Evolutionary conservation across 2,329 filamentous ascomycete species (phyloP).

Genomic region (Ascochyta clinopodiicola): DNA sequence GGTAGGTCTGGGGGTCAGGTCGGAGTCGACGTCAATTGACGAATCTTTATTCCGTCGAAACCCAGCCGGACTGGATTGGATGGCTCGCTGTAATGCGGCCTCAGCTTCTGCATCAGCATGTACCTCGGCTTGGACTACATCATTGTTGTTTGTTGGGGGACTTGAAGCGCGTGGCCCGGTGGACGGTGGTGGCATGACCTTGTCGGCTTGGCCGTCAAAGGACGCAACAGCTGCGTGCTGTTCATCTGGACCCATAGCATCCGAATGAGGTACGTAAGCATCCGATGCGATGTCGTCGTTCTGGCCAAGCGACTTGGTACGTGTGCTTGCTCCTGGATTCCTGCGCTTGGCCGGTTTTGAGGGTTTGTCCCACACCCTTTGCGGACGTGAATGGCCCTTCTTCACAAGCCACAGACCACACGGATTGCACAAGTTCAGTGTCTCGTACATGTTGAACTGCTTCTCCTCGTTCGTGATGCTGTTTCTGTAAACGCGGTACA

Average conservation of each 20-base stretch:
- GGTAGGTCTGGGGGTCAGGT: conserved; percentile 67
- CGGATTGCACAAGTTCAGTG: conserved; percentile 87
- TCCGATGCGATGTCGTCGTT: conserved; percentile 54
- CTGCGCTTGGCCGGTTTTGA: conserved; percentile 51
- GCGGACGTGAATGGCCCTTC: conserved; percentile 81
- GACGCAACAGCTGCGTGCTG: conserved; percentile 15
- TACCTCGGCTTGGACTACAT: not conserved
- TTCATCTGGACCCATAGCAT: conserved; percentile 25
- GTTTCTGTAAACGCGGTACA: conserved; percentile 82
- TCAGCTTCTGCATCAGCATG: conserved; percentile 29
- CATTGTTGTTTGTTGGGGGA: not conserved
- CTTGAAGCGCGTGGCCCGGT: conserved; percentile 1
- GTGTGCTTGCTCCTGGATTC: conserved; percentile 42
- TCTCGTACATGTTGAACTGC: conserved; percentile 64
- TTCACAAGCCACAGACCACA: conserved; percentile 96
- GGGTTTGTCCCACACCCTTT: conserved; percentile 74
- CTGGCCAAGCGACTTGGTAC: conserved; percentile 51
- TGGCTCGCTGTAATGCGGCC: conserved; percentile 59
- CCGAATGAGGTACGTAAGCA: conserved; percentile 35
- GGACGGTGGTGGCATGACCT: conserved; percentile 23
- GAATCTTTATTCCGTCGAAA: conserved; percentile 56
- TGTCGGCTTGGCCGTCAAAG: conserved; percentile 20
- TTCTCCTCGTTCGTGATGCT: conserved; percentile 70
- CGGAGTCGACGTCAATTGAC: conserved; percentile 57
- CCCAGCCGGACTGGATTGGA: conserved; percentile 67